Base-by-base conservation (phyloP, 1,284 basidiomycete species). In the Golubevia pallescens region DNA sequence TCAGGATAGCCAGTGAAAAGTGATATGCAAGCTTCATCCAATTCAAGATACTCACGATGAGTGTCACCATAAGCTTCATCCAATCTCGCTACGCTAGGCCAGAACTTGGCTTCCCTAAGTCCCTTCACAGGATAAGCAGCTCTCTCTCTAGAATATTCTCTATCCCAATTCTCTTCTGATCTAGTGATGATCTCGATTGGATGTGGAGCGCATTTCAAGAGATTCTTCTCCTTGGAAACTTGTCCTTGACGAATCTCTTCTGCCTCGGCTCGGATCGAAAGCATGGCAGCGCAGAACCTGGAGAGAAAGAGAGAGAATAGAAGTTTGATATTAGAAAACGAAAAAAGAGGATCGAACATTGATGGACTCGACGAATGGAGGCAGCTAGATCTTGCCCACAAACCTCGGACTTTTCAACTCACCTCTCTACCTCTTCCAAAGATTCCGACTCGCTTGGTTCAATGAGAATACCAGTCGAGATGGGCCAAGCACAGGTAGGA, bases 401-500 rank as follows among this genome's bases (percentile, higher is more conserved):
- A 28, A 28, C 28, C 28, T 28, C 2, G 28, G 28, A n/a, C n/a
- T n/a, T n/a, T n/a, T n/a, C n/a, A n/a, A n/a, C 34, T 38, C 34
- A 38, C 34, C 34, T 38, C 20, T 81, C 78, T 52, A 84, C 71
- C 68, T 84, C 81, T 23, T 70, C 72, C 14, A 82, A 67, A 42
- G 72, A 74, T 67, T 84, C 81, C 57, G 73, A 77, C 66, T 84
- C 81, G 57, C 80, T 82, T 34, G 81, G 81, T 73, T 84, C 81
- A 62, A 84, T 78, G 14, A 84, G 61, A 38, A 84, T 58, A 24
- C 81, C 80, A 2, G 81, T 82, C 48, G 78, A 81, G 64, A 82
- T 82, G 8, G 81, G 81, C 81, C 81, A 84, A 16, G 80, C 78
- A 68, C 80, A 81, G 2, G 81, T 84, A 1, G 81, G 81, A 1